Base-by-base conservation (phyloP, 192 early-diverging fungal species). In the Chytriomyces sp. region DNA sequence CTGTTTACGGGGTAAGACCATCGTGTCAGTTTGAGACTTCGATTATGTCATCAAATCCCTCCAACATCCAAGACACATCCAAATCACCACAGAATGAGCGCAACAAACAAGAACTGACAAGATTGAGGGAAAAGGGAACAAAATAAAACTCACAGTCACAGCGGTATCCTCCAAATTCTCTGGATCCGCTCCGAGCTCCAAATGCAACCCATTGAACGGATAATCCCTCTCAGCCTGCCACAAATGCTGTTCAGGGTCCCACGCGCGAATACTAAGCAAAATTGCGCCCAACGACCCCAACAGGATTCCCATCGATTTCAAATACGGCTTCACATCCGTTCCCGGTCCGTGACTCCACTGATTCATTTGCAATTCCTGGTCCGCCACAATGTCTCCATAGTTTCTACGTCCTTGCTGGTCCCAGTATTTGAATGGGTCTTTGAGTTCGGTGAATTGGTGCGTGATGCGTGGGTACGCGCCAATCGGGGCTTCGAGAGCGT, bases 151-250 rank as follows among this genome's bases (percentile, higher is more conserved):
- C 82, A 84, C 82, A 64, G 67, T 53, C 9, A 65, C 66, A 24
- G 10, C 63, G 18, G 24, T 85, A 61, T 87, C 86, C 53, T 68
- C 63, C 57, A 64, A 61, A 64, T 87, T 69, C 26, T 82, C 64
- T n/a, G 87, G 87, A 68, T 88, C 87, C 28, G 80, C 83, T 50
- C 87, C 87, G 0, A 88, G 72, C 66, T 83, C 83, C 35, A 88
- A 77, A 5, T 85, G 80, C 24, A 88, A 69, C 16, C 85, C 85
- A 77, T 88, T 76, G 62, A 66, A 83, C 23, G 87, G 87, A 50
- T 79, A 88, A 57, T 84, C 83, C 64, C 82, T 84, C 24, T 78
- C 77, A 45, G 86, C 75, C 86, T 87, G 67, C 71, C 65, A 78
- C 61, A 67, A 43, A 64, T 82, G 82, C 68, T 83, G 60, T 47